Evolutionary conservation across 2,329 filamentous ascomycete genomes (phyloP).

Genomic region (Paecilomyces fulvus): DNA sequence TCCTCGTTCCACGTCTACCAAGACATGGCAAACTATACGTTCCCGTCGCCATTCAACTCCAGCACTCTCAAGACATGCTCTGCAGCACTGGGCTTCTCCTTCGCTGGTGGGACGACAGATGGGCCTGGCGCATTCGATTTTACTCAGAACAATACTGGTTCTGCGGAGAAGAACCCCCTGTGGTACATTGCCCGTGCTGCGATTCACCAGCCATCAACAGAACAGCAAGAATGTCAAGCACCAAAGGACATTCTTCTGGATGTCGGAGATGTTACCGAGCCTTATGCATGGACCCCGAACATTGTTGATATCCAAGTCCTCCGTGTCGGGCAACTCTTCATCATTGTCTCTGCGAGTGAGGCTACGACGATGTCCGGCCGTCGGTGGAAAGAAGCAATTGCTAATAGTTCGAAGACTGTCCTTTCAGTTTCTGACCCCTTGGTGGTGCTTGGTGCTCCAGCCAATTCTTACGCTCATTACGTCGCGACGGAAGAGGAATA

Average conservation of each 20-base stretch:
- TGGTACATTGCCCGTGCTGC: constrained; percentile 70
- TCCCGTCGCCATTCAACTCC: constrained; percentile 60
- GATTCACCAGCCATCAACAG: constrained; percentile 59
- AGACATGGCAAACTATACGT: constrained; percentile 68
- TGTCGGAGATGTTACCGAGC: constrained; percentile 67
- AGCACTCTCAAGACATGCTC: constrained; percentile 63
- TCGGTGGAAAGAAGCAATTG: constrained; percentile 69
- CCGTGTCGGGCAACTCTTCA: constrained; percentile 73
- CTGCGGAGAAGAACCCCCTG: constrained; percentile 61
- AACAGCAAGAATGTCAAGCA: constrained; percentile 67
- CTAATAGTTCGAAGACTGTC: constrained; percentile 44
- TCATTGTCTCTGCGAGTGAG: constrained; percentile 79
- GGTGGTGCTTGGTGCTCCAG: constrained; percentile 81
- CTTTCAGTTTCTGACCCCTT: constrained; percentile 48
- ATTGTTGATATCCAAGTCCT: constrained; percentile 82
- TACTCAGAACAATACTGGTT: constrained; percentile 75
- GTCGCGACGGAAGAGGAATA: constrained; percentile 75
- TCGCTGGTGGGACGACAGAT: constrained; percentile 86
- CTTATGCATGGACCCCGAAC: constrained; percentile 85
- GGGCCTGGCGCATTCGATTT: constrained; percentile 90
- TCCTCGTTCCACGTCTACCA: constrained; percentile 80
- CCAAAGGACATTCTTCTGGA: constrained; percentile 82
- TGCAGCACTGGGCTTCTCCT: constrained; percentile 82
- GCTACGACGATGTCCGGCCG: constrained; percentile 88
- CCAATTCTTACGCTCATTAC: constrained; percentile 85